These are phyloP conservation scores for Aphanoascus verrucosus DNA, from an alignment of 2,329 filamentous ascomycete species.

Conservation along the genomic window DNA sequence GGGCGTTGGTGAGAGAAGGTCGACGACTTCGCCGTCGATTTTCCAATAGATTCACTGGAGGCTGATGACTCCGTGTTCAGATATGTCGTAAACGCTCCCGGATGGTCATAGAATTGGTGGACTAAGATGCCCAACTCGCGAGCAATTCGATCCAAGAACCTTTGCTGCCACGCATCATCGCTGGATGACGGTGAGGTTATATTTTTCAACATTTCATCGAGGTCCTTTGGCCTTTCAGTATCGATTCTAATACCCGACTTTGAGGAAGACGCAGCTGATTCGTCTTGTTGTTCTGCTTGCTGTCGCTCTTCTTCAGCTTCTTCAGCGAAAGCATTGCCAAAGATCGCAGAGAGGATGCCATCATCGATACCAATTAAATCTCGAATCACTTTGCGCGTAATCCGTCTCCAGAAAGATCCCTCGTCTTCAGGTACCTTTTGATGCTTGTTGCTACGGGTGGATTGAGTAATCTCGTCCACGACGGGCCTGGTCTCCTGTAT, in stretches of 20 bases:
- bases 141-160: conserved; percentile 72
- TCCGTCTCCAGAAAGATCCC: conserved; percentile 65
- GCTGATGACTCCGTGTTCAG: conserved; percentile 49
- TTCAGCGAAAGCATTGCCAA: conserved; percentile 64
- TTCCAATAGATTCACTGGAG: conserved; percentile 65
- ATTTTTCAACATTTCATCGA: conserved; percentile 28
- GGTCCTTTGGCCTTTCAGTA: conserved; percentile 17
- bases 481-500: background rate
- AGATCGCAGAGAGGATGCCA: conserved; percentile 67
- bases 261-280: background rate
- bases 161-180: conserved; percentile 38
- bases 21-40: conserved; percentile 43
- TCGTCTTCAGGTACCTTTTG: conserved; percentile 20
- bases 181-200: conserved; percentile 21
- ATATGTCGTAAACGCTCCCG: conserved; percentile 81
- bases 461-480: background rate
- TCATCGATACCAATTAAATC: conserved; percentile 90
- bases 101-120: conserved; percentile 72
- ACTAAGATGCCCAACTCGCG: conserved; percentile 76
- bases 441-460: background rate
- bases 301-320: conserved; percentile 24
- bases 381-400: conserved; percentile 76
- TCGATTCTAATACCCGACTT: conserved; percentile 8
- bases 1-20: conserved; percentile 9
- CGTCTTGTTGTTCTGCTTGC: conserved; percentile 1